These are phyloP conservation scores for Pythium aphanidermatum DNA, from an alignment of 352 stramenopile species.

Conservation along the genomic window DNA sequence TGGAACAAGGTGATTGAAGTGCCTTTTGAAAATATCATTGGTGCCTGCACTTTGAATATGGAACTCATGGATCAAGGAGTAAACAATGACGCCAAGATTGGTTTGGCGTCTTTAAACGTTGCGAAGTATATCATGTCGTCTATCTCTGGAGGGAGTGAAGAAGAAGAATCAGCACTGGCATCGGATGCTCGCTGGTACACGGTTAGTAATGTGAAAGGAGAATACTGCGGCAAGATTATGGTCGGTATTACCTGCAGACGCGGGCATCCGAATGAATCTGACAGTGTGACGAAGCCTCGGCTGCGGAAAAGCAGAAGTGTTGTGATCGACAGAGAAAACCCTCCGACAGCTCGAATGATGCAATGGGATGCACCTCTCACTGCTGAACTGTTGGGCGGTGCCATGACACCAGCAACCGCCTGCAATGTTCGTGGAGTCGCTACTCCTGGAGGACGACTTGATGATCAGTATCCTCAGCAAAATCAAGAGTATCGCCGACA, in stretches of 20 bases:
- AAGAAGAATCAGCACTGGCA: conserved; percentile 70
- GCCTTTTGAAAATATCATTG: conserved; percentile 69
- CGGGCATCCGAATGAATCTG: conserved; percentile 15
- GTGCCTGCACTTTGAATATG: conserved; percentile 67
- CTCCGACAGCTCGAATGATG: conserved; percentile 66
- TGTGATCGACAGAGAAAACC: conserved; percentile 64
- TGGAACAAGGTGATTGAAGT: conserved; percentile 81
- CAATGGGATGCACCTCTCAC: conserved; percentile 42
- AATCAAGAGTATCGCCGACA: conserved; percentile 44
- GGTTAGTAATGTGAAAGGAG: conserved; percentile 76
- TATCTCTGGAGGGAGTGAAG: conserved; percentile 20
- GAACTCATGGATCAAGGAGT: conserved; percentile 59
- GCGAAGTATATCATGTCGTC: conserved; percentile 81
- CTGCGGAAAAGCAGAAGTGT: conserved; percentile 75
- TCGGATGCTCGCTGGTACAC: conserved; percentile 79
- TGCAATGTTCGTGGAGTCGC: conserved; percentile 11
- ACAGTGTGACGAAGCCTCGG: conserved; percentile 29
- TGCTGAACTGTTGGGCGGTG: conserved; percentile 9
- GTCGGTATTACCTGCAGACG: conserved; percentile 69
- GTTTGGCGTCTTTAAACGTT: conserved; percentile 68
- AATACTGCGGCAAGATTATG: conserved; percentile 84
- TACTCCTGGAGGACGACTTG: conserved; percentile 8
- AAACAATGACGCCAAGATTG: conserved; percentile 38
- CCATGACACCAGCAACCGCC: conserved; percentile 17
- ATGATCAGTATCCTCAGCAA: conserved; percentile 9